Evolutionary conservation across 208 protist genomes (phyloP).

Genomic region (Vickermania spadyakhi): DNA sequence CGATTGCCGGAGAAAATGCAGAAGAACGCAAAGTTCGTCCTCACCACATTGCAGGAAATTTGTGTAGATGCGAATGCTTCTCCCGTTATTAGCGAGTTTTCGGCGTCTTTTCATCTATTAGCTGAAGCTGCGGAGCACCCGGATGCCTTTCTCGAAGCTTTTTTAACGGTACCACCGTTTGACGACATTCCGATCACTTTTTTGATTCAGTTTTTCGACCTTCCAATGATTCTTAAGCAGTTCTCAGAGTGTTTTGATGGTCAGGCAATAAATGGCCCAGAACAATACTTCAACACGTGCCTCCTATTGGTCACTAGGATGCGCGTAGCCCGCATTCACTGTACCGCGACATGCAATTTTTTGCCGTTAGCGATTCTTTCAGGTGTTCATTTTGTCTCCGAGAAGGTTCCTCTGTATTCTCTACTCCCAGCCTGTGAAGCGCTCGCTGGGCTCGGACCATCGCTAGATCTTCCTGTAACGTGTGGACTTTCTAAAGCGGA

Average conservation of each 20-base stretch:
- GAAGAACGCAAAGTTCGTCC: constrained; percentile 5
- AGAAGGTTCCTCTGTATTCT: background rate
- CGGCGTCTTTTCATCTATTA: constrained; percentile 5
- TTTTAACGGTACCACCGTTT: background rate
- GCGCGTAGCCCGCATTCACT: background rate
- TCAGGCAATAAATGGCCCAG: background rate
- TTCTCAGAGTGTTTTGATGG: background rate
- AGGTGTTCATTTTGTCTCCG: background rate
- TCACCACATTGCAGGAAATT: constrained; percentile 5
- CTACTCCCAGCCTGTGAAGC: constrained; percentile 5
- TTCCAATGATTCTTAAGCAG: background rate
- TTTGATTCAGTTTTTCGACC: constrained; percentile 3
- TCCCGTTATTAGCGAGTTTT: constrained; percentile 1
- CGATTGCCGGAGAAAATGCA: background rate
- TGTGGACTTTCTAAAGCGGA: background rate
- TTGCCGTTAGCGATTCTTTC: constrained; percentile 4
- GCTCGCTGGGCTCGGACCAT: constrained; percentile 1
- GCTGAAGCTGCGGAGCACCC: background rate
- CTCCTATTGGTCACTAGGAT: background rate
- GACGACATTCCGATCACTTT: background rate
- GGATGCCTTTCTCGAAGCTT: background rate
- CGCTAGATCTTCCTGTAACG: background rate
- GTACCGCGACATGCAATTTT: constrained; percentile 3
- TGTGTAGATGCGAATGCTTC: background rate
- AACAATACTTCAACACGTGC: constrained; percentile 3